Evolutionary conservation across 208 protist species (phyloP).

Genomic region (Trypanosoma scelopori): DNA sequence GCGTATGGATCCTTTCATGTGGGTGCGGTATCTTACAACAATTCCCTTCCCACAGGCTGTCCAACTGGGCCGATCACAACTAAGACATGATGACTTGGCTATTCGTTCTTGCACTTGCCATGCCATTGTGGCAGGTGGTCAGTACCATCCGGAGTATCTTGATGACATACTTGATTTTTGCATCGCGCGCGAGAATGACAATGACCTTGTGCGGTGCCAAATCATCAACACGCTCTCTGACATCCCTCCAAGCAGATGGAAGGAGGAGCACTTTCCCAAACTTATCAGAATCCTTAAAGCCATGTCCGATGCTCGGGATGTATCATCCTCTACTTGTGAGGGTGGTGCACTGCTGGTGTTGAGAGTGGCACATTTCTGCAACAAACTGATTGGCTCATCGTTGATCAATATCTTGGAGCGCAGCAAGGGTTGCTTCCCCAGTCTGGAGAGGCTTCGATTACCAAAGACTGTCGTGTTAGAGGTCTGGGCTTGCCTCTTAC

Average conservation of each 20-base stretch:
- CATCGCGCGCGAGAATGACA: slow-evolving; percentile 6
- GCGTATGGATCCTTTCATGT: neutral
- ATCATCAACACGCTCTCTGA: slow-evolving; percentile 5
- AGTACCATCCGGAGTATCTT: slow-evolving; percentile 12
- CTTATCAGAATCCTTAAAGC: slow-evolving; percentile 6
- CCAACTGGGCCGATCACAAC: slow-evolving; percentile 6
- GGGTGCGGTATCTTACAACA: slow-evolving; percentile 2
- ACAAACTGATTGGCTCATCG: slow-evolving; percentile 1
- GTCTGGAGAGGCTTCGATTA: neutral
- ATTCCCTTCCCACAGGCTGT: slow-evolving; percentile 13
- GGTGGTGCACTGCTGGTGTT: neutral
- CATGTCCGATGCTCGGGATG: slow-evolving; percentile 13
- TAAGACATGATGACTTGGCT: neutral
- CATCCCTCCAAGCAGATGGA: slow-evolving; percentile 9
- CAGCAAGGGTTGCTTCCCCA: neutral
- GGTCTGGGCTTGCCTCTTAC: slow-evolving; percentile 15
- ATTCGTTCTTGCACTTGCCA: slow-evolving; percentile 3
- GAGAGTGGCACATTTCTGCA: neutral
- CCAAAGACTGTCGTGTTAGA: neutral
- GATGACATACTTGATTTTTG: slow-evolving; percentile 29
- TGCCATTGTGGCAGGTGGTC: slow-evolving; percentile 9
- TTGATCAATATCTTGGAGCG: neutral
- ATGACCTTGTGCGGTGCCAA: slow-evolving; percentile 15
- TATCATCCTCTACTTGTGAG: neutral
- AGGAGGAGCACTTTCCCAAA: slow-evolving; percentile 17